A percentile compares a stretch with the other conserved stretches of the same genome.
phyloP scores from a whole-genome alignment of 2,329 filamentous ascomycete species.

The Acrocalymma vagum region DNA sequence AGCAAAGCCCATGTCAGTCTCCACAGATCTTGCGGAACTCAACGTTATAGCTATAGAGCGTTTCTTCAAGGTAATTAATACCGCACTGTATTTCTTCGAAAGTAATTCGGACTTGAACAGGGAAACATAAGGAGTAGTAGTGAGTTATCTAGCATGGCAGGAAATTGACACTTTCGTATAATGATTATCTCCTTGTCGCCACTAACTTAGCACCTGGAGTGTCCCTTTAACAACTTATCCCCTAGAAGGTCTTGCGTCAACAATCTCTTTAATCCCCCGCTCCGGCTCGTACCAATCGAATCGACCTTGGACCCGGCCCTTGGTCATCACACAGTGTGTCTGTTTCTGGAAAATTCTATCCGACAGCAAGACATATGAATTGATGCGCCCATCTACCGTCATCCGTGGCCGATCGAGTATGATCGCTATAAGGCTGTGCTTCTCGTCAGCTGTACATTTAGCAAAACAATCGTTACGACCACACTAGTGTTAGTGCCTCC shows the following conservation, averaged over 20 bases:
- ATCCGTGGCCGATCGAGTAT: constrained; percentile 20
- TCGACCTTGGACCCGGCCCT: constrained; percentile 15
- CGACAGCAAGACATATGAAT: constrained; percentile 13
- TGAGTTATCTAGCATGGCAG: too few species aligned
- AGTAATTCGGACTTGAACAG: too few species aligned
- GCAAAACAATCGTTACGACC: constrained; percentile 7
- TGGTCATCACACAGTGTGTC: constrained; percentile 12
- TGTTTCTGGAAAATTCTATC: constrained; percentile 17
- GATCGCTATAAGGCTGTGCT: constrained; percentile 18
- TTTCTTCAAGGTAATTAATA: too few species aligned
- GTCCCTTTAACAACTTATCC: too few species aligned
- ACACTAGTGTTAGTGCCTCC: constrained; percentile 26
- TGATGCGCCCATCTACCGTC: constrained; percentile 16
- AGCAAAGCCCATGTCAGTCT: too few species aligned
- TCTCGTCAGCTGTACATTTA: not conserved
- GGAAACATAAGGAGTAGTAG: too few species aligned
- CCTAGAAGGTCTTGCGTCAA: constrained; percentile 14
- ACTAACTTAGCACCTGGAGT: too few species aligned
- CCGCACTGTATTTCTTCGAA: too few species aligned
- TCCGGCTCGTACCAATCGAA: constrained; percentile 22
- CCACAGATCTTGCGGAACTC: too few species aligned
- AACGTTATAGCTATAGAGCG: too few species aligned
- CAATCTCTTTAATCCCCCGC: constrained; percentile 14
- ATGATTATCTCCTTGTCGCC: too few species aligned
- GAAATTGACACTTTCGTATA: too few species aligned